Base-by-base conservation (phyloP, 1,284 basidiomycete genomes). In the Microbotryum violaceum region DNA sequence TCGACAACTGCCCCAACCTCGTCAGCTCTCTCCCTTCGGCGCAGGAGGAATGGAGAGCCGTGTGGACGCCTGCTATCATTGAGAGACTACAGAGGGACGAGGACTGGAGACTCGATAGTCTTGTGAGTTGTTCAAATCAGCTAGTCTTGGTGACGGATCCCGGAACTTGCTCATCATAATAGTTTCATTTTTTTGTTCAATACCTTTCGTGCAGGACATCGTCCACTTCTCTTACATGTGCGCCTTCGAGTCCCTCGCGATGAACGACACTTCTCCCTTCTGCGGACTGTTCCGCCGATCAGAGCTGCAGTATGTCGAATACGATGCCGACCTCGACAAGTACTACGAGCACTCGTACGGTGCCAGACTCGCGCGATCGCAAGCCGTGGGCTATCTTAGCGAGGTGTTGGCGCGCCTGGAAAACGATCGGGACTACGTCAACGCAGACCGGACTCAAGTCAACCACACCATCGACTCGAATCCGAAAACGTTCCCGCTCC, bases 331-430 rank as follows among this genome's bases (percentile, higher is more conserved):
- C 72, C 74, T 91, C 14, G 81, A 83, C 71, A 87, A 90, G 73
- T 91, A 82, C 75, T 90, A 91, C 73, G 79, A 70, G n/a, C 57
- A 49, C n/a, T 60, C 63, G 2, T 64, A 65, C 14, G 69, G 69
- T 4, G 61, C 68, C 23, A 47, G 57, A 12, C 57, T 68, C 3
- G 88, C 37, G 9, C 37, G 37, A 37, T 37, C 10, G 8, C 37
- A 37, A 37, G 37, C 37, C 3, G 85, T 90, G 6, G 89, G 89
- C 5, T 91, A 86, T 72, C 77, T 88, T 69, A 90, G 89, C 73
- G 89, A 91, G 74, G 82, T 92, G 44, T 76, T 91, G 21, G 86
- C 88, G 1, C 82, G 89, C 20, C 79, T 91, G 37, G 86, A 83
- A 0, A 78, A 79, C 14, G 73, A 75, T 16, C 79, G 33, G 23